Base-by-base conservation (phyloP, 2,329 filamentous ascomycete genomes). In the Orbilia blumenaviensis region DNA sequence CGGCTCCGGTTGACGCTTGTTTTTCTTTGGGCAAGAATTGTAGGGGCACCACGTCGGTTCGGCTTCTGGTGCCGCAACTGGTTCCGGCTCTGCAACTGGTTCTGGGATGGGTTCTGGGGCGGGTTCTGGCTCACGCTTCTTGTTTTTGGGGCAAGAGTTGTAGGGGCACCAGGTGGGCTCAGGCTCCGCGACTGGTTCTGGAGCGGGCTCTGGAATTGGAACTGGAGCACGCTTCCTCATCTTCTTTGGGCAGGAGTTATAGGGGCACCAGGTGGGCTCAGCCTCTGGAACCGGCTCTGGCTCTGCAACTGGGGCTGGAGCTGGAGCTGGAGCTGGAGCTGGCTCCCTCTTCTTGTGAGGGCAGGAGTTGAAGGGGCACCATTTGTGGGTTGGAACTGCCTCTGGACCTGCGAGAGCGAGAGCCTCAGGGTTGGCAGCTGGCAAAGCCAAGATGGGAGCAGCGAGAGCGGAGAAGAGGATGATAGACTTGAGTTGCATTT, bases 401-500 rank as follows among this genome's bases (percentile, higher is more conserved):
- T 64, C 46, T 25, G 42, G 18, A 27, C 12, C 56, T 21, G 54
- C 38, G 41, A 46, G 36, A 4, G 58, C 58, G 6, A 46, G 42
- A 42, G 62, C 62, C 21, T 66, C 36, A 23, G 69, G 60, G 10
- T 67, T 64, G n/a, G 69, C 69, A 29, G 61, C 50, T 50, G 69
- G 69, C 32, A 74, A 34, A 38, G 67, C 67, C 18, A 48, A 34
- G 25, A 74, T 56, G 16, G 62, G 69, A 50, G 62, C 60, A 9
- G 32, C 23, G 69, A 74, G 42, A 16, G 52, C 36, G 41, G 58
- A 44, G 42, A 73, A 1, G 27, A 63, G 7, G 52, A 66, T n/a
- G 48, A 62, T 52, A n/a, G 46, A 42, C 32, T 52, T 73, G 68
- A 73, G 21, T 32, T 72, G 60, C 68, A 73, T 73, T 42, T 66